Evolutionary conservation across 768 basidiomycete genomes (phyloP), one percentile per base, ranked within the genome.

Genomic region (Auriculariales sp.): DNA sequence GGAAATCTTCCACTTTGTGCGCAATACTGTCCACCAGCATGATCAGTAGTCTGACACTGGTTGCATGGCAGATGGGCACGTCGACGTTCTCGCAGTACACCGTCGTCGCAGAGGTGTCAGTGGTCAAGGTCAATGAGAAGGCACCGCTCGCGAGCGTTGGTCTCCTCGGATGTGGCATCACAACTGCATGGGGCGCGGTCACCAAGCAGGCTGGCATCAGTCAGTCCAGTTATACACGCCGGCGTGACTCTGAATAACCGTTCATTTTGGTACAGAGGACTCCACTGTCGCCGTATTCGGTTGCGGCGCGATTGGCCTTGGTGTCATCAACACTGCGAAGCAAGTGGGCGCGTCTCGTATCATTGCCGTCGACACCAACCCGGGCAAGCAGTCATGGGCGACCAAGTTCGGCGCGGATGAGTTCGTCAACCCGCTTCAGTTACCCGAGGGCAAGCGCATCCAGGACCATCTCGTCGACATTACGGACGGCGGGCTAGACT

Each of bases 31-130:
- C 11, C 27, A 51, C 1, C 5, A 3, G 2, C 2, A 12, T 9
- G 14, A 14, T 12, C 3, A 9, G 3, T 25, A 52, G 4, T n/a
- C 25, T 28, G 9, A 15, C 22, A 24, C 25, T 47, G 5, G 14
- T 36, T 10, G 29, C 49, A 27, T 46, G 17, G 30, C 50, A 95
- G 92, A 99, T 98, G 95, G 95, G 95, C 35, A 90, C 85, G 25
- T 98, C 94, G 28, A 94, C 95, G 2, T 99, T 99, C 71, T 95
- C 94, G n/a, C 93, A 98, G 64, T 99, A 98, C 71, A 95, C 95
- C 6, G 95, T 99, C 52, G 91, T 99, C 2, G 87, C 91, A 42
- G 92, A 99, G 56, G 92, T 92, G 39, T 98, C 93, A 17, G 87
- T 99, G 24, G 95, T 98, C 48, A 79, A 89, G 14, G 81, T 99